phyloP scores from a whole-genome alignment of 2,329 filamentous ascomycete species.

The Penicillium sp. region DNA sequence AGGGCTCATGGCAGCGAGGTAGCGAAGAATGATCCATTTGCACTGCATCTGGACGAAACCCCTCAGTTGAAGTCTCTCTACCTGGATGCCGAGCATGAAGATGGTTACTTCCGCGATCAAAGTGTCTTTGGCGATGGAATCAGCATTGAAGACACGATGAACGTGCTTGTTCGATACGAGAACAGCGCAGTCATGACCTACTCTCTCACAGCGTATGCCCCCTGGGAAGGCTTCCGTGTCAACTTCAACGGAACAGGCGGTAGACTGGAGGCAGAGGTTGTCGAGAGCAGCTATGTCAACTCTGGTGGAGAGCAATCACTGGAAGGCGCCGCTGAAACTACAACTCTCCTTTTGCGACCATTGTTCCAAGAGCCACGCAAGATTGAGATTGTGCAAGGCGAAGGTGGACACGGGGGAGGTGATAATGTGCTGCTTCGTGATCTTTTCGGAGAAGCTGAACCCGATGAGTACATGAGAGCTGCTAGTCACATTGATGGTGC shows the following conservation, averaged over 20 bases:
- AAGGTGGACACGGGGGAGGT: conserved; percentile 61
- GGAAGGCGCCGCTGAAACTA: conserved; percentile 29
- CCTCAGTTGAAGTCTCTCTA: conserved; percentile 59
- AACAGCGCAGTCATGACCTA: conserved; percentile 61
- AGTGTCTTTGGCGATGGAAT: conserved; percentile 64
- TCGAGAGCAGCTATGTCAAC: conserved; percentile 58
- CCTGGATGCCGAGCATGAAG: conserved; percentile 63
- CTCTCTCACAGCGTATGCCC: conserved; percentile 56
- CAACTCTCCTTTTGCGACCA: conserved; percentile 46
- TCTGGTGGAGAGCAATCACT: conserved; percentile 58
- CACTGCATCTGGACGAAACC: conserved; percentile 55
- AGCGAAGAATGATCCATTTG: conserved; percentile 58
- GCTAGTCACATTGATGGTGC: conserved; percentile 62
- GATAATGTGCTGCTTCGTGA: conserved; percentile 59
- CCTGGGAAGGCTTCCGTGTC: conserved; percentile 46
- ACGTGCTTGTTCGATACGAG: conserved; percentile 57
- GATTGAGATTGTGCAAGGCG: conserved; percentile 53
- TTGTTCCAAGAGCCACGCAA: conserved; percentile 59
- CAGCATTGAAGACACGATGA: conserved; percentile 66
- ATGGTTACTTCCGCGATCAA: conserved; percentile 62
- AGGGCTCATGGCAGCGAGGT: conserved; percentile 53
- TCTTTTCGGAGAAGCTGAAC: conserved; percentile 51
- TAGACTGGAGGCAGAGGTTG: conserved; percentile 60
- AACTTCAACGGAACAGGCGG: conserved; percentile 53
- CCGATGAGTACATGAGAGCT: conserved; percentile 55